Evolutionary conservation across 2,329 filamentous ascomycete species (phyloP).

Genomic region (Aspergillus ustus): DNA sequence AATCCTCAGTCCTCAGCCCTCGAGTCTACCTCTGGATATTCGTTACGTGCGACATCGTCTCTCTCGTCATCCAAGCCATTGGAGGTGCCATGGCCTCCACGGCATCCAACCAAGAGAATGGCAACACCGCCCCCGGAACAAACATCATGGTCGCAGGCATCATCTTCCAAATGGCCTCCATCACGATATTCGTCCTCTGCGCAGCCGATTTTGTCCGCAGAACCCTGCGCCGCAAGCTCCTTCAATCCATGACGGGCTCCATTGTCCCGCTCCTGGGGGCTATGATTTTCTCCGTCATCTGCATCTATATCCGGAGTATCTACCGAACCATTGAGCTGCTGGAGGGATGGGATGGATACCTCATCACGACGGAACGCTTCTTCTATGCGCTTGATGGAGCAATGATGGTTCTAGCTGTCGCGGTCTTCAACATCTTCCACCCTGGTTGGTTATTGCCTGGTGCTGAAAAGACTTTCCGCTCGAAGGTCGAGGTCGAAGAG

Average conservation of each 20-base stretch:
- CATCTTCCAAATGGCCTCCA: constrained; percentile 61
- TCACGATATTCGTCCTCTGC: constrained; percentile 57
- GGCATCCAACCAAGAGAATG: constrained; percentile 49
- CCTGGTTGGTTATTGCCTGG: constrained; percentile 47
- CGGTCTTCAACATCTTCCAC: constrained; percentile 51
- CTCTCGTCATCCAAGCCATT: constrained; percentile 60
- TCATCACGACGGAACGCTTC: constrained; percentile 56
- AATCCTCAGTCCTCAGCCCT: constrained; percentile 50
- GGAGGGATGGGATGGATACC: constrained; percentile 55
- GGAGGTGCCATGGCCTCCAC: constrained; percentile 58
- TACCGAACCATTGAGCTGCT: constrained; percentile 57
- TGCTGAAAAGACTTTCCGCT: constrained; percentile 18
- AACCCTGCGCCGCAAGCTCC: constrained; percentile 29
- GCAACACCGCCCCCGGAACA: constrained; percentile 54
- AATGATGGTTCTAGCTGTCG: constrained; percentile 55
- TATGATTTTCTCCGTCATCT: constrained; percentile 48
- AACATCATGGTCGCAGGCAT: constrained; percentile 60
- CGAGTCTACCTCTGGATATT: constrained; percentile 55
- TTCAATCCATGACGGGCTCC: constrained; percentile 31
- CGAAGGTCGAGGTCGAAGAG: constrained; percentile 16
- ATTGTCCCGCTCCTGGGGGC: constrained; percentile 42
- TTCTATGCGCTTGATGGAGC: constrained; percentile 57
- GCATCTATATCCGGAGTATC: constrained; percentile 55
- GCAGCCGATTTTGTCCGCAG: constrained; percentile 54
- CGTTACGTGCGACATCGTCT: constrained; percentile 59